These are phyloP conservation scores for Vitis vinifera DNA, from an alignment of 164 flowering plant genomes.

Conservation along the genomic window DNA sequence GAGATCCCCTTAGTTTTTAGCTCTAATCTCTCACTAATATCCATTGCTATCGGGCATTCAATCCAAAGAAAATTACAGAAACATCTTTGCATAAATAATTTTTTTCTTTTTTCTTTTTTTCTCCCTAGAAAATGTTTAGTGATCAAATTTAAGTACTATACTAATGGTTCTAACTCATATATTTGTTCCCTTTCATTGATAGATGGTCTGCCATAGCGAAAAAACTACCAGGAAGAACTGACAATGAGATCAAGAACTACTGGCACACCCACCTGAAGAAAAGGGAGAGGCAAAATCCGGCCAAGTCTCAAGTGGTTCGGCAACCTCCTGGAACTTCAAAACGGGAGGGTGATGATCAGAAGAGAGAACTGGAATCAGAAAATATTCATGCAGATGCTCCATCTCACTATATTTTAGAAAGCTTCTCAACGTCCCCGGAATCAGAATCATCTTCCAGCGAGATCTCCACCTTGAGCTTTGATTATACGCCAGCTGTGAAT, in stretches of 20 bases:
- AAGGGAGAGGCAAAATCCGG: not conserved
- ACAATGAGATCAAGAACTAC: constrained; percentile 33
- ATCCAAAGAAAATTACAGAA: too few species aligned
- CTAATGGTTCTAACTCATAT: not conserved
- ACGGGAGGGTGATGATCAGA: not conserved
- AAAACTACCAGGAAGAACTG: constrained; percentile 29
- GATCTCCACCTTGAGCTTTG: not conserved
- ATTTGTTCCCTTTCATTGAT: not conserved
- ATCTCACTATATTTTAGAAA: constrained; percentile 8
- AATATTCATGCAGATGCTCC: not conserved
- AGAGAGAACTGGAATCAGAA: not conserved
- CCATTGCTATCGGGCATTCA: too few species aligned
- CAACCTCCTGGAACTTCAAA: not conserved
- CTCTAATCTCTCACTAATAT: not conserved
- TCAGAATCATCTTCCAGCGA: constrained; percentile 3
- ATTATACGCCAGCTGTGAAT: not conserved
- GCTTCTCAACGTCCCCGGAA: constrained; percentile 11
- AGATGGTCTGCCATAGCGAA: constrained; percentile 38
- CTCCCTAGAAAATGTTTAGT: too few species aligned
- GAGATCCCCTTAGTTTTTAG: not conserved
- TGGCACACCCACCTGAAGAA: constrained; percentile 33
- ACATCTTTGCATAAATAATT: too few species aligned
- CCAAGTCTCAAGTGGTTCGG: not conserved
- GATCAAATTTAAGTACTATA: not conserved
- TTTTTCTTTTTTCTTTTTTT: not conserved